Evolutionary conservation across 352 stramenopile species (phyloP).

Genomic region (Blastocystis sp.): DNA sequence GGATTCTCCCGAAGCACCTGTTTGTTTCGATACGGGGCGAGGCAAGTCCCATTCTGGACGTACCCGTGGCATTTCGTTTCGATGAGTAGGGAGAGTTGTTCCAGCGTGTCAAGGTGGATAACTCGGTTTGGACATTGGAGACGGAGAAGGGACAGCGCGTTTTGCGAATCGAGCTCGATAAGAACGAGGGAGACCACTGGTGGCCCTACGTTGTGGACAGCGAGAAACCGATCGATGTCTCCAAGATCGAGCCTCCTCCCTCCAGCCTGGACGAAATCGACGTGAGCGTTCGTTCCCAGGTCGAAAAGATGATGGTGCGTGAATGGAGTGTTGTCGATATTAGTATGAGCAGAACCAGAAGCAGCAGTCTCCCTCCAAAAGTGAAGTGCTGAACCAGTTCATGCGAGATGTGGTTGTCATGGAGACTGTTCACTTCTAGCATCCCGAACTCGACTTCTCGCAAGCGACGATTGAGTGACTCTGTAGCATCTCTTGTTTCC

Average conservation of each 20-base stretch:
- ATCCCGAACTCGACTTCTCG: conserved; percentile 15
- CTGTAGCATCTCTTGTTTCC: no score
- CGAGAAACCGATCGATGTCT: neutral
- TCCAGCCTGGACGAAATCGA: neutral
- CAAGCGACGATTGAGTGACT: conserved; percentile 1
- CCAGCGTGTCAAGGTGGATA: conserved; percentile 38
- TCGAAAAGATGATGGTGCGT: conserved; percentile 53
- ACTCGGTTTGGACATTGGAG: conserved; percentile 42
- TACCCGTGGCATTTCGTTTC: neutral
- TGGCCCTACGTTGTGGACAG: conserved; percentile 10
- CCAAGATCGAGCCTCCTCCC: conserved; percentile 28
- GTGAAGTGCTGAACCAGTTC: neutral
- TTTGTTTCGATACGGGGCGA: neutral
- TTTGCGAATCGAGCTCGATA: conserved; percentile 10
- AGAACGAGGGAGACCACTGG: conserved; percentile 47
- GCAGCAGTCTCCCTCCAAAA: neutral
- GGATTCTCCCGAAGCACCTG: neutral
- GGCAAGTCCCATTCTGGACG: neutral
- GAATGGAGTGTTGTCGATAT: neutral
- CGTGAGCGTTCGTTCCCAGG: neutral
- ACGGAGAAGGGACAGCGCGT: neutral
- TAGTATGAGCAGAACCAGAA: neutral
- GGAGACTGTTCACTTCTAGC: neutral
- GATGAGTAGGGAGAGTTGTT: neutral
- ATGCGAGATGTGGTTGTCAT: neutral